Conservation (phyloP, 306 rosid genomes). For the Cicer cuneatum region DNA sequence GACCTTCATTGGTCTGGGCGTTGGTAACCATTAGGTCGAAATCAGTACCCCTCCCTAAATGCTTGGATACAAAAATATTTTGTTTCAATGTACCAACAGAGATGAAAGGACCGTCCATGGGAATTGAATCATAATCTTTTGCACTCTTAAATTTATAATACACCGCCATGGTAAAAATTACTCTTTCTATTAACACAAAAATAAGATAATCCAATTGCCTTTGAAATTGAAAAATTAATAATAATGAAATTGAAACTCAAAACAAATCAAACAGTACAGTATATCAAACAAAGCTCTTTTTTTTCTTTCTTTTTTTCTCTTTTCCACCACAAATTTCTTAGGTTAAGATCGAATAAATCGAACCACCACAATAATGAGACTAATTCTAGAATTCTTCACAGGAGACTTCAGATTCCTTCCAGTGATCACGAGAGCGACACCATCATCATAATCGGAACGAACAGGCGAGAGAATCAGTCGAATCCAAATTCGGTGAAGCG, state of each 20-base stretch:
- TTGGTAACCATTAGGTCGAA: constrained; percentile 99
- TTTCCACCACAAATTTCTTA: constrained; percentile 53
- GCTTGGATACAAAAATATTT: constrained; percentile 95
- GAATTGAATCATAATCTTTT: constrained; percentile 99
- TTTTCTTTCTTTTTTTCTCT: constrained; percentile 10
- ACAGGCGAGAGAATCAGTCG: neutral
- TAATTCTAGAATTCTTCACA: constrained; percentile 48
- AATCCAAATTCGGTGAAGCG: constrained; percentile 39
- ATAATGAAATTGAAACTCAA: constrained; percentile 57
- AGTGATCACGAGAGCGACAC: neutral
- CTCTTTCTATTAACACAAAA: constrained; percentile 59
- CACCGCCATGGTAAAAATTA: constrained; percentile 85
- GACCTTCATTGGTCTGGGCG: constrained; percentile 99
- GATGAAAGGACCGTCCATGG: constrained; percentile 99
- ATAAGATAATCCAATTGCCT: constrained; percentile 65
- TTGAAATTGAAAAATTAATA: constrained; percentile 21
- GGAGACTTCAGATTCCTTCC: constrained; percentile 35
- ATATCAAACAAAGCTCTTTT: constrained; percentile 57
- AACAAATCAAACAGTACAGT: constrained; percentile 74
- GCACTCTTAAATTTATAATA: constrained; percentile 99
- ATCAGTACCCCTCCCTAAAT: constrained; percentile 99
- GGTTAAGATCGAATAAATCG: constrained; percentile 65
- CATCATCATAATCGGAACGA: constrained; percentile 5
- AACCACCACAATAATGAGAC: constrained; percentile 59
- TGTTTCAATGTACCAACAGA: constrained; percentile 98